Evolutionary conservation across 306 rosid species (phyloP).

Genomic region (Rosa chinensis): DNA sequence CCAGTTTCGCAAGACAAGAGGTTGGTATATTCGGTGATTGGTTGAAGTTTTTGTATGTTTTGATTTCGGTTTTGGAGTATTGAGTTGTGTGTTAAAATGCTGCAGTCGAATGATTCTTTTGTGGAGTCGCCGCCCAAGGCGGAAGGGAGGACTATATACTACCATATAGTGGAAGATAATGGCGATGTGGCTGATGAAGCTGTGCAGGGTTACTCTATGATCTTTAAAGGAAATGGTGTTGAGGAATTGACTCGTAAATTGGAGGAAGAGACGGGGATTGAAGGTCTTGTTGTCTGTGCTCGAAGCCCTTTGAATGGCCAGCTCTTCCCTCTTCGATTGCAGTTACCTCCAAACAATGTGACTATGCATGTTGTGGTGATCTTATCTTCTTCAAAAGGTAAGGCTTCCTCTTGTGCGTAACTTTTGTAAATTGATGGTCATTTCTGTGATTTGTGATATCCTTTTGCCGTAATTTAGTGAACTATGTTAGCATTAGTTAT

Average conservation of each 20-base stretch:
- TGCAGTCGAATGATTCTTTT: constrained; percentile 54
- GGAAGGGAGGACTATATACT: constrained; percentile 81
- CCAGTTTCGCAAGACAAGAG: constrained; percentile 48
- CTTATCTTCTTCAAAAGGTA: constrained; percentile 59
- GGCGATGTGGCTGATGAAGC: constrained; percentile 71
- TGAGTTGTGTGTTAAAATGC: neutral
- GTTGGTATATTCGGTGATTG: constrained; percentile 19
- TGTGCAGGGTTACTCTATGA: constrained; percentile 47
- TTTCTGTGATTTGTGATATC: neutral
- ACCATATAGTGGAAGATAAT: constrained; percentile 73
- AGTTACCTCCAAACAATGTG: constrained; percentile 89
- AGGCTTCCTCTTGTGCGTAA: neutral
- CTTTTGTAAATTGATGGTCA: neutral
- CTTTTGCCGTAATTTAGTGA: neutral
- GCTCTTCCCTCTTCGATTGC: constrained; percentile 84
- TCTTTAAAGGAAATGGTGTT: constrained; percentile 76
- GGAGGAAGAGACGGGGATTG: constrained; percentile 79
- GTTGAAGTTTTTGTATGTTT: neutral
- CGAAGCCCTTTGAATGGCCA: constrained; percentile 75
- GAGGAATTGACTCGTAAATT: constrained; percentile 67
- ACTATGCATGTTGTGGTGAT: constrained; percentile 73
- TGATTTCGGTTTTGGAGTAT: neutral
- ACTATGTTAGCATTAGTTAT: neutral
- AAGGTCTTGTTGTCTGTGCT: constrained; percentile 66
- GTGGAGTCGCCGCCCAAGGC: constrained; percentile 46